Evolutionary conservation across 768 basidiomycete species (phyloP), one percentile per base, ranked within the genome.

Genomic region (Mycena alexandri): DNA sequence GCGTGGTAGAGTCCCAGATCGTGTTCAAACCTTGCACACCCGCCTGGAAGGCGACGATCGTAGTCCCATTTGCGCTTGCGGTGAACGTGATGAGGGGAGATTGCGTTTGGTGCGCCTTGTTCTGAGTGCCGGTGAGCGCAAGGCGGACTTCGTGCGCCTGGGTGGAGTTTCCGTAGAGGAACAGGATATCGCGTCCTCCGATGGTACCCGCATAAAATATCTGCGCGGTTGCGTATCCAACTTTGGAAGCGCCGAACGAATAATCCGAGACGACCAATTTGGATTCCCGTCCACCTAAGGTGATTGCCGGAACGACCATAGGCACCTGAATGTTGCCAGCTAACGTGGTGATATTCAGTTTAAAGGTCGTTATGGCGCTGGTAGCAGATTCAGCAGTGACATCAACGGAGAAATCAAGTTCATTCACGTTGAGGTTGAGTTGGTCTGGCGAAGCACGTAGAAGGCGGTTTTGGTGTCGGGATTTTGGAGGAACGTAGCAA

Each of bases 251-350:
- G 22, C 94, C 94, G 73, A 92, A 94, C 11, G 84, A 79, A 74
- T 93, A 93, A 75, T 93, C 88, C 0, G 91, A 88, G 16, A 92
- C 82, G 34, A 94, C 79, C 25, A 93, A 81, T 74, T 93, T 93
- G 48, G 90, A 92, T 75, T 93, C 87, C 21, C 93, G 85, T 11
- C 93, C 93, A 29, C 78, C 74, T 11, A 95, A 85, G 1, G 86
- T 84, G 68, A 94, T 86, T 21, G 82, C 73, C 4, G 83, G 77
- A 0, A 81, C 83, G 12, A 86, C 79, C 33, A 81, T 79, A 2
- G 93, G 93, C 11, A 94, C 78, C 38, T 85, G 81, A 41, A 94
- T 69, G 0, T 75, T 67, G 0, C 89, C 89, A 24, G 74, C 74
- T 17, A 84, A 82, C 0, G 89, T 89, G 6, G 84, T 82, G 6